A percentile compares a stretch with the other conserved stretches of the same genome.
Conservation (phyloP, 2,329 filamentous ascomycete genomes). For the Phialocephala sp. region DNA sequence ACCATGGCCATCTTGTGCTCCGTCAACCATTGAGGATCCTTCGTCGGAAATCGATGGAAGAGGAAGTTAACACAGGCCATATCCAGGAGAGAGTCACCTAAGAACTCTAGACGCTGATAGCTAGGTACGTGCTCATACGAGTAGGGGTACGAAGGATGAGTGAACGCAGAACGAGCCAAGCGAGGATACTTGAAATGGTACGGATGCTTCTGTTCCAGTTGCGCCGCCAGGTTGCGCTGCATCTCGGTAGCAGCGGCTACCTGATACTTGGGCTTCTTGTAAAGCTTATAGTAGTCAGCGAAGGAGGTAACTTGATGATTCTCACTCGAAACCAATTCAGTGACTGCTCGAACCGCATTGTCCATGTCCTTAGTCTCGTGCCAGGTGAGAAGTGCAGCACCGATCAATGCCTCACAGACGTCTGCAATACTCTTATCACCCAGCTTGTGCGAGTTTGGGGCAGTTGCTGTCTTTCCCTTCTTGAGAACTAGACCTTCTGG, state of each 20-base stretch:
- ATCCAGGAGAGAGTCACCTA: slow-evolving; percentile 88
- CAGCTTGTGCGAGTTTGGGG: slow-evolving; percentile 66
- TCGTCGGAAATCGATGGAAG: slow-evolving; percentile 75
- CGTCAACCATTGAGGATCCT: slow-evolving; percentile 94
- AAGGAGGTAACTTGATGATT: slow-evolving; percentile 74
- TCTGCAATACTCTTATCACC: slow-evolving; percentile 92
- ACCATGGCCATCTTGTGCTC: slow-evolving; percentile 99
- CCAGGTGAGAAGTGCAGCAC: slow-evolving; percentile 71
- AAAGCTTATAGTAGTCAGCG: slow-evolving; percentile 74
- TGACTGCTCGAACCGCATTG: slow-evolving; percentile 67
- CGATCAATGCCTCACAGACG: slow-evolving; percentile 93
- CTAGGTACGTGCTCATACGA: slow-evolving; percentile 79
- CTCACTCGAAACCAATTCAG: slow-evolving; percentile 69
- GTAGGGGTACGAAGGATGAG: slow-evolving; percentile 81
- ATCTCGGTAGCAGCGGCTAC: slow-evolving; percentile 62
- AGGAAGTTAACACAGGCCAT: slow-evolving; percentile 84
- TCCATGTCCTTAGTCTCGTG: slow-evolving; percentile 53
- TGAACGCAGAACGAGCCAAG: slow-evolving; percentile 83
- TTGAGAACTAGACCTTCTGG: slow-evolving; percentile 77
- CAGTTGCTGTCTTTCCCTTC: slow-evolving; percentile 69
- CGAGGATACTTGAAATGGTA: slow-evolving; percentile 77
- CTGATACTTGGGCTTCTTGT: slow-evolving; percentile 76
- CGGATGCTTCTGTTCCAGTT: slow-evolving; percentile 61
- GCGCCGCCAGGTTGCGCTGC: slow-evolving; percentile 70
- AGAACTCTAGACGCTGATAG: slow-evolving; percentile 91